Conservation (phyloP, 352 stramenopile genomes). For the Phytophthora syringae region DNA sequence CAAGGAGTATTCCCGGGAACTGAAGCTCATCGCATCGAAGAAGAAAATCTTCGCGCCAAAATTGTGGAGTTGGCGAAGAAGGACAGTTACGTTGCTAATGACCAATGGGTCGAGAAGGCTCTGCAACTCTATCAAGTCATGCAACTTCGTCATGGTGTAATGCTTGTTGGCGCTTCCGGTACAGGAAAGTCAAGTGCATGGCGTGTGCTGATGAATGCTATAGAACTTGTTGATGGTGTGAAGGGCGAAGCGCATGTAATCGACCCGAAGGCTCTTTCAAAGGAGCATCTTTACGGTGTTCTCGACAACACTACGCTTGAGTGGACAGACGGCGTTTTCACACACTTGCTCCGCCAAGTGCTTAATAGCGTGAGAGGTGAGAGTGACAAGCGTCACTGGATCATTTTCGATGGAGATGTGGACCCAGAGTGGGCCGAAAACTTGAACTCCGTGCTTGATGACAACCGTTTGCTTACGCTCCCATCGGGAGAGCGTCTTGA, state of each 20-base stretch:
- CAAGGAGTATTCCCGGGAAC: conserved; percentile 96
- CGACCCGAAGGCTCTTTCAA: conserved; percentile 99
- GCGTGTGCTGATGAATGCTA: conserved; percentile 91
- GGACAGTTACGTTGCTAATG: conserved; percentile 87
- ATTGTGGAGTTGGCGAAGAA: conserved; percentile 94
- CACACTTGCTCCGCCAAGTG: conserved; percentile 95
- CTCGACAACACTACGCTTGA: conserved; percentile 99
- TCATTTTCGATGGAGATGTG: conserved; percentile 99
- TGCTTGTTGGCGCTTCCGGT: conserved; percentile 98
- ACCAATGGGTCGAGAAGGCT: conserved; percentile 98
- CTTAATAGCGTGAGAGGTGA: conserved; percentile 98
- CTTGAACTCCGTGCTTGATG: conserved; percentile 99
- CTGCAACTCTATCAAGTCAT: conserved; percentile 99
- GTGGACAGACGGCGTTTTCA: conserved; percentile 99
- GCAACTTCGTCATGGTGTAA: conserved; percentile 98
- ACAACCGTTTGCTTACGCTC: conserved; percentile 99
- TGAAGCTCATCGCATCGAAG: conserved; percentile 83
- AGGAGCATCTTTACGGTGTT: conserved; percentile 98
- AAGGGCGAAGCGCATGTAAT: conserved; percentile 99
- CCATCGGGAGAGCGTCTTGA: conserved; percentile 98
- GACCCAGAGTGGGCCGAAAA: conserved; percentile 99
- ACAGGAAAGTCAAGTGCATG: conserved; percentile 97
- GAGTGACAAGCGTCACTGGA: conserved; percentile 97
- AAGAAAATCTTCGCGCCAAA: conserved; percentile 87
- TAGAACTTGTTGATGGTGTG: conserved; percentile 95